Percentiles rank a stretch among this genome's conserved stretches.
These are phyloP conservation scores for Oxytropis ochrocephala DNA, from an alignment of 306 rosid genomes.

Conservation along the genomic window DNA sequence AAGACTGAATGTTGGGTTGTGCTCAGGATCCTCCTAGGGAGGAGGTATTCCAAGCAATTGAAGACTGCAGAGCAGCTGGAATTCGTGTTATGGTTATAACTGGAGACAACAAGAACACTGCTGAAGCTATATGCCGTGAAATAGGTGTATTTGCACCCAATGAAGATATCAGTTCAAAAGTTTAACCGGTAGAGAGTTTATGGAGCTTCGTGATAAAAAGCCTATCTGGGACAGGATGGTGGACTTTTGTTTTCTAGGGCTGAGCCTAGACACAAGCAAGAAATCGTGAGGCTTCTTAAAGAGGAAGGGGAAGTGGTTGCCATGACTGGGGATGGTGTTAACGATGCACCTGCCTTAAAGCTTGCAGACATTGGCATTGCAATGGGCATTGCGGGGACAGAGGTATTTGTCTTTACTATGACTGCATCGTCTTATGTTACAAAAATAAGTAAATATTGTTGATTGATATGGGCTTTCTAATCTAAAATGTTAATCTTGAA, in stretches of 20 bases:
- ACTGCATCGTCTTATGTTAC: not conserved
- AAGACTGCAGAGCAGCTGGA: conserved; percentile 94
- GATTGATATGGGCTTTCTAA: not conserved
- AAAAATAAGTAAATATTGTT: not conserved
- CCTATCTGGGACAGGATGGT: conserved; percentile 53
- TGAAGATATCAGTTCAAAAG: conserved; percentile 67
- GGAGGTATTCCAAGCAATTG: conserved; percentile 78
- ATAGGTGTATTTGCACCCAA: conserved; percentile 68
- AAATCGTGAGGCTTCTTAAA: conserved; percentile 84
- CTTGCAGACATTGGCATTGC: conserved; percentile 97
- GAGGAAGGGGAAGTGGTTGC: conserved; percentile 86
- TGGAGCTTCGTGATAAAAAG: conserved; percentile 45
- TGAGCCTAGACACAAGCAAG: conserved; percentile 94
- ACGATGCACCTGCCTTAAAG: conserved; percentile 97
- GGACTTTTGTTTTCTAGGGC: conserved; percentile 97
- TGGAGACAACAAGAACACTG: conserved; percentile 89
- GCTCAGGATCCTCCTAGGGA: conserved; percentile 85
- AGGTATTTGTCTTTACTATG: conserved; percentile 40
- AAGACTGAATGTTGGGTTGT: conserved; percentile 17
- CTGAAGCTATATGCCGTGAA: conserved; percentile 91
- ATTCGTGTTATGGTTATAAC: conserved; percentile 93
- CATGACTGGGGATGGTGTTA: conserved; percentile 93
- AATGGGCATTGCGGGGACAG: conserved; percentile 97
- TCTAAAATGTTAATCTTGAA: not conserved
- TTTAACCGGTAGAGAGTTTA: conserved; percentile 74